phyloP scores from a whole-genome alignment of 2,329 filamentous ascomycete genomes.

The Epichloe bromicola region DNA sequence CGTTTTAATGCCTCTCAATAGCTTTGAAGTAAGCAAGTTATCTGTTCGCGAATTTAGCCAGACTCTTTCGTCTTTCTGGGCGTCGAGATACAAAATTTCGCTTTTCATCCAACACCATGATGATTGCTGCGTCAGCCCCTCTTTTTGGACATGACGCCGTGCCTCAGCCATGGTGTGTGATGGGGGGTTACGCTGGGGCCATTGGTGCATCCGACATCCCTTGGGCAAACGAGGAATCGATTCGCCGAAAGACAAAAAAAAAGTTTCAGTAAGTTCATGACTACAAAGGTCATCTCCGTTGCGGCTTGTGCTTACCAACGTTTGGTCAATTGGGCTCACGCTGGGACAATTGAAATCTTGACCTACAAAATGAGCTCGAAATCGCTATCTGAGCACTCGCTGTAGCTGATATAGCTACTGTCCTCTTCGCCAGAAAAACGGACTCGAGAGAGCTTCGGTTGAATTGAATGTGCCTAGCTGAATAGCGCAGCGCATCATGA shows the following conservation, averaged over 20 bases:
- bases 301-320: not conserved
- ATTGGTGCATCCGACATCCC: not conserved
- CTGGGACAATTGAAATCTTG: not conserved
- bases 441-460: not conserved
- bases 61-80: slow-evolving; percentile 9
- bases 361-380: not conserved
- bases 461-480: not conserved
- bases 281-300: not conserved
- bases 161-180: slow-evolving; percentile 7
- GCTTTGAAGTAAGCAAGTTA: not conserved
- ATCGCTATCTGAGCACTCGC: too few relatives aligned
- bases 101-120: slow-evolving; percentile 4
- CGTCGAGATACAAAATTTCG: slow-evolving; percentile 9
- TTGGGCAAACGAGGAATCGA: slow-evolving; percentile 1
- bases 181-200: slow-evolving; percentile 1
- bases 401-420: too few relatives aligned
- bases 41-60: slow-evolving; percentile 11
- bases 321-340: not conserved
- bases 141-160: slow-evolving; percentile 11
- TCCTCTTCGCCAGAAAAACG: too few relatives aligned
- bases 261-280: not conserved
- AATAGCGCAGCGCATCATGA: slow-evolving; percentile 1
- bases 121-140: slow-evolving; percentile 11
- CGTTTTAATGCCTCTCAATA: slow-evolving; percentile 6
- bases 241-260: not conserved